Conservation (phyloP, 495 filamentous ascomycete species). For the Aspergillus incahuasiensis region DNA sequence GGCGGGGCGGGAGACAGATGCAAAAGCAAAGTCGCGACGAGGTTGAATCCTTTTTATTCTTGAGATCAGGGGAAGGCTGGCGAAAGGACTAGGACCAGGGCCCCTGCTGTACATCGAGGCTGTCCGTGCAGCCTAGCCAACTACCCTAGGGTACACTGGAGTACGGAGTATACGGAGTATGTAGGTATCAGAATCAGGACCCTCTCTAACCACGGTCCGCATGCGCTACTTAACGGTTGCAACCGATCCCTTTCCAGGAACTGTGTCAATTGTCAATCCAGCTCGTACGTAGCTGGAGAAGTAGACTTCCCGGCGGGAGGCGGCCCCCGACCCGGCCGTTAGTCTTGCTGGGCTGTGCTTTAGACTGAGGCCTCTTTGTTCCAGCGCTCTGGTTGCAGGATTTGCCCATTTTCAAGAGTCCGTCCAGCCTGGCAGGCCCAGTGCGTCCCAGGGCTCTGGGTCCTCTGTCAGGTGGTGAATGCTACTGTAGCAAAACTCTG, state of each 20-base stretch:
- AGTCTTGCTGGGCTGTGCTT: not conserved
- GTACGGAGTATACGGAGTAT: too few relatives aligned
- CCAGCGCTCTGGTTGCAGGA: conserved; percentile 22
- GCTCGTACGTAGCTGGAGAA: too few relatives aligned
- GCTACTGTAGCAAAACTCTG: not conserved
- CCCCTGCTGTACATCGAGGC: not conserved
- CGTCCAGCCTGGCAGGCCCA: too few relatives aligned
- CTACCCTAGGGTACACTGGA: too few relatives aligned
- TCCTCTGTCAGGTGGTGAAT: not conserved
- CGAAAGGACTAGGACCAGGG: not conserved
- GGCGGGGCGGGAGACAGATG: conserved; percentile 18
- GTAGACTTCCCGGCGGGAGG: conserved; percentile 26
- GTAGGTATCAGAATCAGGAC: not conserved
- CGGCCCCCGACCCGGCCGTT: conserved; percentile 13
- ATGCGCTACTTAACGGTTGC: not conserved
- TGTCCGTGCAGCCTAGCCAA: too few relatives aligned
- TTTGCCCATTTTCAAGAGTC: too few relatives aligned
- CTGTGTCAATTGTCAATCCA: too few relatives aligned
- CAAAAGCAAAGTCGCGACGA: not conserved
- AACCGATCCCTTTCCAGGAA: not conserved
- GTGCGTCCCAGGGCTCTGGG: not conserved
- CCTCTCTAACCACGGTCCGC: not conserved
- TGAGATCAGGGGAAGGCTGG: conserved; percentile 11
- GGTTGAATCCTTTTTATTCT: not conserved
- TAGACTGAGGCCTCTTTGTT: conserved; percentile 1